Evolutionary conservation across 2,329 filamentous ascomycete genomes (phyloP).

Genomic region (Aspergillus udagawae): DNA sequence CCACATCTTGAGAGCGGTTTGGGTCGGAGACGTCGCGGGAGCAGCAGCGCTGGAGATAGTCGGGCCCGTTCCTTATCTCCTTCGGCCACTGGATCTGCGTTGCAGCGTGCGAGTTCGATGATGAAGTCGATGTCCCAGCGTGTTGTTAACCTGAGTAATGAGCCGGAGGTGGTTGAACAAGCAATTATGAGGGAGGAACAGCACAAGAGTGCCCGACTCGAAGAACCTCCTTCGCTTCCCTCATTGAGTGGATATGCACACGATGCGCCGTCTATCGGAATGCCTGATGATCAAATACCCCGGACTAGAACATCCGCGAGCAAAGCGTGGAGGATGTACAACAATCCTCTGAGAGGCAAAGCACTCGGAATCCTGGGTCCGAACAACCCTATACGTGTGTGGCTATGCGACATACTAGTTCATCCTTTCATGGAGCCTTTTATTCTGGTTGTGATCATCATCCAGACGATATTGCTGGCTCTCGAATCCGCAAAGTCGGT

Average conservation of each 20-base stretch:
- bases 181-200: constrained; percentile 56
- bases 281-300: constrained; percentile 34
- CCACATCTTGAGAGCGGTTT: constrained; percentile 57
- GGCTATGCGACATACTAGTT: constrained; percentile 78
- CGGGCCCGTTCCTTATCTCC: constrained; percentile 56
- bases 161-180: constrained; percentile 76
- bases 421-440: constrained; percentile 82
- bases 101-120: constrained; percentile 69
- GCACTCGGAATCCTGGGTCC: constrained; percentile 80
- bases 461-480: constrained; percentile 83
- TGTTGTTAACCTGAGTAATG: constrained; percentile 95
- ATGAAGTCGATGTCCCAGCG: constrained; percentile 89
- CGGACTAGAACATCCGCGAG: constrained; percentile 30
- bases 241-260: constrained; percentile 44
- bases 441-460: constrained; percentile 79
- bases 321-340: constrained; percentile 42
- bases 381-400: constrained; percentile 67
- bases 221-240: constrained; percentile 50
- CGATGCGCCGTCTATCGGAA: constrained; percentile 36
- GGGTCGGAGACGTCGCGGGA: constrained; percentile 51
- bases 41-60: constrained; percentile 42
- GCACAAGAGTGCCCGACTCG: constrained; percentile 50
- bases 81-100: constrained; percentile 57
- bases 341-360: constrained; percentile 82
- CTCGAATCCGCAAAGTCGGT: constrained; percentile 75